Base-by-base conservation (phyloP, 2,329 filamentous ascomycete species). In the Fusarium coicis region DNA sequence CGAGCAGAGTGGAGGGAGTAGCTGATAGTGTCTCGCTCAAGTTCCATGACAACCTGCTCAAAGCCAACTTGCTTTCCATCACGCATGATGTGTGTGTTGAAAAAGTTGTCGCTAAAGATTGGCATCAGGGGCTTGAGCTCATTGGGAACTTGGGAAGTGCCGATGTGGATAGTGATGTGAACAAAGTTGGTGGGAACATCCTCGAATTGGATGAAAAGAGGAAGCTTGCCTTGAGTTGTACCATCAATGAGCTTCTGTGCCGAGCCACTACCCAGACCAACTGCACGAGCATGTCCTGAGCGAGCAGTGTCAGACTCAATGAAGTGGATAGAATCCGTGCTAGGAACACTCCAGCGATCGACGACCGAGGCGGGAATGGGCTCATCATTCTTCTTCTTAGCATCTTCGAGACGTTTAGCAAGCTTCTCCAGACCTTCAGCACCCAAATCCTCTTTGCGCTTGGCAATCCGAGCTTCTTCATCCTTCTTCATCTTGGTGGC, bases 151-250 rank as follows among this genome's bases (percentile, higher is more conserved):
- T 90, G 86, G 4, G 91, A 88, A 2, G 95, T 97, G 58, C 94
- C 94, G 55, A 98, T 86, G 63, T 96, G 90, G 28, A 98, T 83
- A 53, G 90, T 92, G 65, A 98, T 88, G 76, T 96, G 93, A 11
- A 97, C 94, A 80, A 99, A 99, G 79, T 94, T 97, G 66, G 94
- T 97, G 5, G 93, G 92, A 19, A 98, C 95, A 78, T 97, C 92
- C 82, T 99, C 96, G 74, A 97, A 99, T 82, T 99, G 96, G n/a
- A 99, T 87, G 82, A 98, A 99, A 5, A 98, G 85, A 1, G 94
- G 93, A n/a, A 91, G 80, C 40, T 91, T 82, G 11, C 84, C 85
- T 23, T 84, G 74, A 42, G 88, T 86, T 44, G 94, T 90, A 19
- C 87, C 85, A 79, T 98, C 93, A 54, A 99, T 90, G 54, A 92